Evolutionary conservation across 164 flowering plant genomes (phyloP), one percentile per base, ranked within the genome.

Genomic region (Brasenia schreberi): DNA sequence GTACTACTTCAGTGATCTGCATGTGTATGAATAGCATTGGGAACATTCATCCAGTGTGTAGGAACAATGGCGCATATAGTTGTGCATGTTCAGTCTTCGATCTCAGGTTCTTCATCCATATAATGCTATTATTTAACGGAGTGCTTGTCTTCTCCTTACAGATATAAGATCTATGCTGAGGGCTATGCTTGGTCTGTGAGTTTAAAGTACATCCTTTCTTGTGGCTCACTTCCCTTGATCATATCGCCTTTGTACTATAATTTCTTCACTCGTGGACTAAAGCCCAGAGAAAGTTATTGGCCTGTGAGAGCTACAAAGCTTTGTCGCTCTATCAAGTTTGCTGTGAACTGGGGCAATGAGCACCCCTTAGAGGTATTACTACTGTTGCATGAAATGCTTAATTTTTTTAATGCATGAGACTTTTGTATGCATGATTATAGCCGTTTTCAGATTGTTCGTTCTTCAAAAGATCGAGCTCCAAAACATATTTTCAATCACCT

Each of bases 141-240:
- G 39, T 33, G 39, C 39, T 23, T 33, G 39, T 58, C 18, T 6
- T 18, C 56, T 18, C 72, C 43, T 43, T 74, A 74, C 80, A 92
- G 98, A 75, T 92, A 92, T 70, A 92, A 88, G 73, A 89, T 92
- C 16, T 92, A 89, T 67, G 93, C 95, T 0, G 96, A 92, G 71
- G 98, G 98, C 17, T 88, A 66, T 75, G 98, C 98, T 53, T 89
- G 98, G 95, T 89, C 98, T 5, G 98, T 92, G 75, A 89, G 96
- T 75, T 72, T 89, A 77, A 92, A 92, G 56, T 92, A 92, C 65
- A 92, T 88, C 19, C 63, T 89, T 5, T 80, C 98, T 18, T 89
- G 98, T 70, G 91, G 87, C 67, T 89, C 88, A 43, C 71, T 82
- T 58, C 45, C 95, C 6, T 72, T 92, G 11, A 74, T 89, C 18